Percentiles rank a stretch among this genome's conserved stretches.
These are phyloP conservation scores for Striga asiatica DNA, from an alignment of 257 asterid species.

Conservation along the genomic window DNA sequence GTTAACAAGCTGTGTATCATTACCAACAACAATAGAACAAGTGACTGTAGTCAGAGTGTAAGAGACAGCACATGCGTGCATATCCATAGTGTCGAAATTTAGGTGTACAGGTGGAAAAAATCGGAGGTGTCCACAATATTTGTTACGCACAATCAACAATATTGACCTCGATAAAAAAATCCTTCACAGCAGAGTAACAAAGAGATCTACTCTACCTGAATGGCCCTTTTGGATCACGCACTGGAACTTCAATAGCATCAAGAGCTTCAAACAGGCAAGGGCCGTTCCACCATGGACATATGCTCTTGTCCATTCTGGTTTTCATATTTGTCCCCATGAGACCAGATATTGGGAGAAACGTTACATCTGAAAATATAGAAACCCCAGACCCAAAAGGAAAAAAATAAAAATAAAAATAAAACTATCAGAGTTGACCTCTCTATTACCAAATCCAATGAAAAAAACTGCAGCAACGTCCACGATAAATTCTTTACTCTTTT, in stretches of 20 bases:
- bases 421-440: background rate
- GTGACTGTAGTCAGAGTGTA: background rate
- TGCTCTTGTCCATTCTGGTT: constrained; percentile 39
- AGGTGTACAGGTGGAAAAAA: too few species aligned
- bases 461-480: too few species aligned
- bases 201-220: constrained; percentile 42
- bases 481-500: too few species aligned
- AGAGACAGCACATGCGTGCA: background rate
- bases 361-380: constrained; percentile 50
- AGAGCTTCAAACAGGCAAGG: constrained; percentile 90
- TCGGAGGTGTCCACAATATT: background rate
- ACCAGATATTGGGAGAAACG: constrained; percentile 89
- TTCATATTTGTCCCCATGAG: constrained; percentile 76
- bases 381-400: background rate
- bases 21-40: background rate
- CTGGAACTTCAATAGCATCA: constrained; percentile 65
- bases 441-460: background rate
- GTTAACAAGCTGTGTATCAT: background rate
- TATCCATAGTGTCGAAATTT: background rate
- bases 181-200: background rate
- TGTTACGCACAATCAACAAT: background rate
- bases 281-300: constrained; percentile 87
- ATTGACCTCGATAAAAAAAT: background rate
- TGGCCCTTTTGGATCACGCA: constrained; percentile 86
- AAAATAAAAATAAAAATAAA: background rate